A percentile compares a stretch with the other conserved stretches of the same genome.
Evolutionary conservation across 257 asterid species (phyloP).

Genomic region (Ballota nigra): DNA sequence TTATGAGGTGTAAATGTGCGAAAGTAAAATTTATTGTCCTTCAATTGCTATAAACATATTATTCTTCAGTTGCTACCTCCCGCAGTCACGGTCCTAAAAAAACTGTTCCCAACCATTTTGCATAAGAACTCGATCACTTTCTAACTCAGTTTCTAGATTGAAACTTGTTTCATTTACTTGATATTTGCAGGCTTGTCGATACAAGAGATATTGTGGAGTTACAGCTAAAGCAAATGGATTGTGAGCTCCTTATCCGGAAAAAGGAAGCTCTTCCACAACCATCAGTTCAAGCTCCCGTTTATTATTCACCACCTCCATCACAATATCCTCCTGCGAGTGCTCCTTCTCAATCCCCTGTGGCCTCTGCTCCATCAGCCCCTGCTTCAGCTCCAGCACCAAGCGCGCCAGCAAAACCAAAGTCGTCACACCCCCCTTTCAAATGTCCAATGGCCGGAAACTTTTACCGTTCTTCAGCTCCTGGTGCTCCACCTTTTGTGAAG

Average conservation of each 20-base stretch:
- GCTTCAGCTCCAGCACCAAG: conserved; percentile 24
- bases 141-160: not conserved
- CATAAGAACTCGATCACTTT: not conserved
- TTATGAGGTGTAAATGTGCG: no score
- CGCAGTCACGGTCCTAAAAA: no score
- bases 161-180: not conserved
- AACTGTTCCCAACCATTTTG: not conserved
- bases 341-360: conserved; percentile 38
- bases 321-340: conserved; percentile 27
- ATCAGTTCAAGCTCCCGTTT: conserved; percentile 31
- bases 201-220: conserved; percentile 55
- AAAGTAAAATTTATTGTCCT: no score
- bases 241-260: conserved; percentile 54
- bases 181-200: conserved; percentile 50
- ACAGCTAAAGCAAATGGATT: conserved; percentile 53
- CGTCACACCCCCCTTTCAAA: conserved; percentile 61
- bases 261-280: conserved; percentile 57
- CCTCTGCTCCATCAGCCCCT: conserved; percentile 31
- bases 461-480: conserved; percentile 63
- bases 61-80: no score
- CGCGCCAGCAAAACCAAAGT: conserved; percentile 40
- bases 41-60: no score
- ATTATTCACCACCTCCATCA: conserved; percentile 29
- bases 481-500: conserved; percentile 63
- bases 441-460: conserved; percentile 76